phyloP scores from a whole-genome alignment of 1,139 yeast species.

The Taphrina betulina region DNA sequence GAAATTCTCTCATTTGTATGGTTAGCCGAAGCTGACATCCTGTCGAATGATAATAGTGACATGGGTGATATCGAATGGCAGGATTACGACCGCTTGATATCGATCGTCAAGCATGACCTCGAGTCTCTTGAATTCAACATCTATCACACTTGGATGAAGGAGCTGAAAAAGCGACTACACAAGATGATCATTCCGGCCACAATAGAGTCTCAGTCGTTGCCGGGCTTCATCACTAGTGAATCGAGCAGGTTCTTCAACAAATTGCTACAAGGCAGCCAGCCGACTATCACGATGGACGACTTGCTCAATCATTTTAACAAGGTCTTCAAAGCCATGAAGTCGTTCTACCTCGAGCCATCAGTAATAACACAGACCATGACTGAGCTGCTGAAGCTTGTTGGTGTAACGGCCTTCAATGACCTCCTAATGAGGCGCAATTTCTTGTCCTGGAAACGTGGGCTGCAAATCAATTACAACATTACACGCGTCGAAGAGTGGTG shows the following conservation, averaged over 20 bases:
- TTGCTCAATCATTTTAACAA: constrained; percentile 83
- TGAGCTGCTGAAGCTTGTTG: constrained; percentile 81
- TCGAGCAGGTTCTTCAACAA: constrained; percentile 80
- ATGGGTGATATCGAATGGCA: constrained; percentile 89
- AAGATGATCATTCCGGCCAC: constrained; percentile 93
- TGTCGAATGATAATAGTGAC: constrained; percentile 69
- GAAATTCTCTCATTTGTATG: constrained; percentile 92
- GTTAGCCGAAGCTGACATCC: constrained; percentile 85
- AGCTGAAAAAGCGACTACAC: constrained; percentile 84
- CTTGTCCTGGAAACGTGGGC: constrained; percentile 95
- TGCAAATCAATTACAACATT: constrained; percentile 93
- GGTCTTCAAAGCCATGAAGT: constrained; percentile 91
- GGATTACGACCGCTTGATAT: constrained; percentile 84
- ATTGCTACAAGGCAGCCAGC: constrained; percentile 61
- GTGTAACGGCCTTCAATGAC: constrained; percentile 93
- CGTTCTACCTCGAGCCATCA: constrained; percentile 80
- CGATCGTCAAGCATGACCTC: constrained; percentile 90
- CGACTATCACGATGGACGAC: constrained; percentile 91
- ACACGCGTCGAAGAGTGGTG: constrained; percentile 99
- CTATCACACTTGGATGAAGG: constrained; percentile 97
- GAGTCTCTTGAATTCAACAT: constrained; percentile 91
- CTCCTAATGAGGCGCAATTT: constrained; percentile 92
- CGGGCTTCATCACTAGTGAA: constrained; percentile 93
- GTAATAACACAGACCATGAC: constrained; percentile 82
- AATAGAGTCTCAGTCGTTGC: constrained; percentile 88